Conservation (phyloP, 2,329 filamentous ascomycete species). For the Eutypella sp. region DNA sequence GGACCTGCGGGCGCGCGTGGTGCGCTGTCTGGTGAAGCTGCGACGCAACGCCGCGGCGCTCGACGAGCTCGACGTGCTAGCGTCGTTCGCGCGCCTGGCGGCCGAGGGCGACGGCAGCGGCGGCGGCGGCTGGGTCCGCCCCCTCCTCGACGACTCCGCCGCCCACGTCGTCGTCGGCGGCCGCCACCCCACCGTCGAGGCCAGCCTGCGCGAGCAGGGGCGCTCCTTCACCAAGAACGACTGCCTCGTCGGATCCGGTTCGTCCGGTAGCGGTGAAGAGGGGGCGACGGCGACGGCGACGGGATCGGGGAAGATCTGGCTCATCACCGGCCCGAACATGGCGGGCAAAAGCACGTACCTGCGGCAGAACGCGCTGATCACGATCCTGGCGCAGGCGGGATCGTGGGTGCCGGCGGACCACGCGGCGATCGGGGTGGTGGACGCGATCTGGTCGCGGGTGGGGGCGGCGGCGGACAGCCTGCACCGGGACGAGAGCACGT, state of each 20-base stretch:
- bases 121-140: slow-evolving; percentile 56
- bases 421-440: slow-evolving; percentile 85
- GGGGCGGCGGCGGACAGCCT: slow-evolving; percentile 93
- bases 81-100: slow-evolving; percentile 78
- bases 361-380: slow-evolving; percentile 91
- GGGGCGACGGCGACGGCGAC: neutral
- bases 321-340: slow-evolving; percentile 91
- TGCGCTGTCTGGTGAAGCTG: slow-evolving; percentile 77
- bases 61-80: slow-evolving; percentile 87
- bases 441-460: slow-evolving; percentile 89
- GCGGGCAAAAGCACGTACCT: slow-evolving; percentile 95
- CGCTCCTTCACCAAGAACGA: slow-evolving; percentile 82
- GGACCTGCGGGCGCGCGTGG: slow-evolving; percentile 67
- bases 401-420: slow-evolving; percentile 87
- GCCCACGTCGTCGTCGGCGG: slow-evolving; percentile 75
- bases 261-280: neutral
- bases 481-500: slow-evolving; percentile 92
- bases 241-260: slow-evolving; percentile 69
- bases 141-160: slow-evolving; percentile 56
- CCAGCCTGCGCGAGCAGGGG: slow-evolving; percentile 72
- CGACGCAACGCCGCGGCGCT: slow-evolving; percentile 86
- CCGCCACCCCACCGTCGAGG: slow-evolving; percentile 87
- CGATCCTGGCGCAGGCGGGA: slow-evolving; percentile 84
- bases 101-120: slow-evolving; percentile 48
- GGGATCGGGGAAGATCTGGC: slow-evolving; percentile 59